Percentiles rank a stretch among this genome's conserved stretches.
Evolutionary conservation across 805 yeast genomes (phyloP).

Genomic region (Saturnispora galanensis): DNA sequence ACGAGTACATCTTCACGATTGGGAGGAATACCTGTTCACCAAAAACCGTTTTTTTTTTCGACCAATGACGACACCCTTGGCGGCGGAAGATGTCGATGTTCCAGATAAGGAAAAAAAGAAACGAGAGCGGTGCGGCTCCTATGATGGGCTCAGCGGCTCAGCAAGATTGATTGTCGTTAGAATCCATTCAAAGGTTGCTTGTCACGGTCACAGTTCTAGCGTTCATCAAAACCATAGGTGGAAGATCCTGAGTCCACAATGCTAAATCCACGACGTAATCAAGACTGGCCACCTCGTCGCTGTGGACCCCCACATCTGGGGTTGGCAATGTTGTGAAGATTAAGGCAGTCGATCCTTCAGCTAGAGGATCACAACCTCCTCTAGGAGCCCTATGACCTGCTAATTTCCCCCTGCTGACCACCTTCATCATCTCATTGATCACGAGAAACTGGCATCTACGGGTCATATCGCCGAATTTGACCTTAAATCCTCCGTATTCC

Average conservation of each 20-base stretch:
- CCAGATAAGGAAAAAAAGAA: neutral
- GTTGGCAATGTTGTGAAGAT: conserved; percentile 87
- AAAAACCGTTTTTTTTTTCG: neutral
- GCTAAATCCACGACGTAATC: conserved; percentile 72
- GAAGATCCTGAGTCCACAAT: conserved; percentile 71
- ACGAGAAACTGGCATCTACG: conserved; percentile 61
- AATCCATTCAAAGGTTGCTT: conserved; percentile 46
- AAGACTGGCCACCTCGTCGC: conserved; percentile 53
- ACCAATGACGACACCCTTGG: neutral
- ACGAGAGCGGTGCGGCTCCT: no score
- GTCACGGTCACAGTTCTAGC: conserved; percentile 96
- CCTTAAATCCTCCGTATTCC: conserved; percentile 5
- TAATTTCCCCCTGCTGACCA: conserved; percentile 6
- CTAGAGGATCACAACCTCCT: neutral
- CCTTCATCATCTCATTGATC: conserved; percentile 74
- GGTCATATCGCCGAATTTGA: conserved; percentile 8
- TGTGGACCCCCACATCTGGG: conserved; percentile 76
- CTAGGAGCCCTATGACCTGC: neutral
- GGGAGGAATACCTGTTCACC: neutral
- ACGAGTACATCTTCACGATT: conserved; percentile 3
- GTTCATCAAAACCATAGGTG: conserved; percentile 74
- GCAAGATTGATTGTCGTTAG: no score
- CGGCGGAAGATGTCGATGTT: neutral
- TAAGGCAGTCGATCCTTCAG: conserved; percentile 38
- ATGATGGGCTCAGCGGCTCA: no score